Base-by-base conservation (phyloP, 257 asterid genomes). In the Nicotiana knightiana region DNA sequence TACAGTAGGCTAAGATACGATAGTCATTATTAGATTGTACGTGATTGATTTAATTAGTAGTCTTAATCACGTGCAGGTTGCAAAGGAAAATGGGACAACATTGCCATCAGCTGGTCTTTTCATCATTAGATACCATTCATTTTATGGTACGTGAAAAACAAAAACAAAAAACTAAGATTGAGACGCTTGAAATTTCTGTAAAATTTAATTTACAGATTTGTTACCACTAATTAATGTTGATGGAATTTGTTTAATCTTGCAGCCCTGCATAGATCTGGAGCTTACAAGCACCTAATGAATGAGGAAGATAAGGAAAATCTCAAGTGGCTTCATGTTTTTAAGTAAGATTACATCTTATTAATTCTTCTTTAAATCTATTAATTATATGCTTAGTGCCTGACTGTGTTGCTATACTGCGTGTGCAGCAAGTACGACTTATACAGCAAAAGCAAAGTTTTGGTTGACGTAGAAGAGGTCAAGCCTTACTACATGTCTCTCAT, bases 101-200 rank as follows among this genome's bases (percentile, higher is more conserved):
- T 77, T 95, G 76, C 97, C 99, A 1, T 87, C 97, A 9, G 93
- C 97, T 11, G 99, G 91, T 9, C 91, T 93, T 61, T 95, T 95
- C 78, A 86, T 92, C n/a, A 86, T 95, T 83, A 81, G 99, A 86
- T 95, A 86, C 81, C 99, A 95, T 83, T 95, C 99, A 8, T 95
- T 93, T 83, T 92, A 95, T 62, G 92, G 99, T 92, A 82, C 79
- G 64, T 11, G 4, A 18, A 24, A 28, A 24, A 48, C 4, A 13
- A 15, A 11, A 26, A 13, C 9, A 21, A 61, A 61, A 15, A 51
- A 17, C 8, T 57, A 57, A 2, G 63, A 16, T 57, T 6, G 9
- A 68, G 24, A 68, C 5, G 3, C 4, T 26, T 3, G 7, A 12
- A 9, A n/a, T 61, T 32, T 65, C 12, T 16, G 33, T 1, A 28